Evolutionary conservation across 2,329 filamentous ascomycete genomes (phyloP).

Genomic region (Aspergillus alliaceus): DNA sequence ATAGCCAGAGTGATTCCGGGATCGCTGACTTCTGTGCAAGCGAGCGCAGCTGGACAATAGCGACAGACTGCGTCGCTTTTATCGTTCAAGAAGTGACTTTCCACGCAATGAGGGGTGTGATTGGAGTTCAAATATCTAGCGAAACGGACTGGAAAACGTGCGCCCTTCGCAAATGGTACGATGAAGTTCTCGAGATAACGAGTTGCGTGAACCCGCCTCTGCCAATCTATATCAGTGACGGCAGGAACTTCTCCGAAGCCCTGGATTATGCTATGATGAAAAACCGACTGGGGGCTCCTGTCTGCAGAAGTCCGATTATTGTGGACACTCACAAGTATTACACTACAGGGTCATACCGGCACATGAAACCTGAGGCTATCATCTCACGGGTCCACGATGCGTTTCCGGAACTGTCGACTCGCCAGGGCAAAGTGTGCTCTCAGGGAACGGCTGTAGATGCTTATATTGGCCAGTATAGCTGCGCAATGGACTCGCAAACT

Average conservation of each 20-base stretch:
- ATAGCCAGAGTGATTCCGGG: neutral
- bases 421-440: constrained; percentile 50
- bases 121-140: constrained; percentile 60
- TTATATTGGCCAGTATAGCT: constrained; percentile 60
- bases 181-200: constrained; percentile 49
- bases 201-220: constrained; percentile 50
- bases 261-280: constrained; percentile 47
- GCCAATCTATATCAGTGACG: constrained; percentile 60
- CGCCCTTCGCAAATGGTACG: constrained; percentile 60
- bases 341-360: constrained; percentile 44
- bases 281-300: constrained; percentile 28
- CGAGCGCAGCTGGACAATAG: constrained; percentile 44
- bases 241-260: constrained; percentile 52
- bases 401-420: constrained; percentile 47
- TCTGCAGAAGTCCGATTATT: constrained; percentile 48
- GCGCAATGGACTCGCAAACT: constrained; percentile 53
- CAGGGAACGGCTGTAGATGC: constrained; percentile 51
- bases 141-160: constrained; percentile 53
- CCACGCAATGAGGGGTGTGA: constrained; percentile 45
- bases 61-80: constrained; percentile 50
- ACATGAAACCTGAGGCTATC: constrained; percentile 49
- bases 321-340: constrained; percentile 63
- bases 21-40: constrained; percentile 56
- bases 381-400: constrained; percentile 47
- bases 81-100: constrained; percentile 49